Conservation (phyloP, 768 basidiomycete species). For the Lentinula boryana region DNA sequence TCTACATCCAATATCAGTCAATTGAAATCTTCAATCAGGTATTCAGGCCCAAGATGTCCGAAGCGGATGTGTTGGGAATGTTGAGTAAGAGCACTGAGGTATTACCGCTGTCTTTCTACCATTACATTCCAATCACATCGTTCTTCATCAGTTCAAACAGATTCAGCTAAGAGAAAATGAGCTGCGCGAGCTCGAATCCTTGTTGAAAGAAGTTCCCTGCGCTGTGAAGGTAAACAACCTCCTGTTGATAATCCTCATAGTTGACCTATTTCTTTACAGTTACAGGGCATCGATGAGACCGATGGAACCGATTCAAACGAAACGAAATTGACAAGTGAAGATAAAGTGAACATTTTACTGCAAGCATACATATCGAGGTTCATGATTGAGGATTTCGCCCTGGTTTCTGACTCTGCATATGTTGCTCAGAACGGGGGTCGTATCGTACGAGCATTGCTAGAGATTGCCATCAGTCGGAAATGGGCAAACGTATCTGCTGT, state of each 20-base stretch:
- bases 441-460: constrained; percentile 89
- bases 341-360: constrained; percentile 93
- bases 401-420: constrained; percentile 93
- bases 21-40: constrained; percentile 81
- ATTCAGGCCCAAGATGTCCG: constrained; percentile 81
- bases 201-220: constrained; percentile 71
- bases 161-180: constrained; percentile 92
- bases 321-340: constrained; percentile 26
- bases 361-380: constrained; percentile 84
- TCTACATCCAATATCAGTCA: constrained; percentile 84
- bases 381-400: constrained; percentile 87
- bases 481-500: constrained; percentile 81
- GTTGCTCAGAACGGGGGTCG: constrained; percentile 93
- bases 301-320: background rate
- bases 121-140: background rate
- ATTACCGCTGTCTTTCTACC: constrained; percentile 10
- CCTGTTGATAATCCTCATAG: background rate
- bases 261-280: background rate
- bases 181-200: constrained; percentile 67
- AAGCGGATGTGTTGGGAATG: constrained; percentile 86
- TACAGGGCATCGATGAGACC: constrained; percentile 34
- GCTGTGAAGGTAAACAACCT: constrained; percentile 56
- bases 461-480: constrained; percentile 89
- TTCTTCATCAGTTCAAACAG: constrained; percentile 74
- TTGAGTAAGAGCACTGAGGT: constrained; percentile 91